Conservation (phyloP, 495 filamentous ascomycete species). For the Acidiella bohemica region DNA sequence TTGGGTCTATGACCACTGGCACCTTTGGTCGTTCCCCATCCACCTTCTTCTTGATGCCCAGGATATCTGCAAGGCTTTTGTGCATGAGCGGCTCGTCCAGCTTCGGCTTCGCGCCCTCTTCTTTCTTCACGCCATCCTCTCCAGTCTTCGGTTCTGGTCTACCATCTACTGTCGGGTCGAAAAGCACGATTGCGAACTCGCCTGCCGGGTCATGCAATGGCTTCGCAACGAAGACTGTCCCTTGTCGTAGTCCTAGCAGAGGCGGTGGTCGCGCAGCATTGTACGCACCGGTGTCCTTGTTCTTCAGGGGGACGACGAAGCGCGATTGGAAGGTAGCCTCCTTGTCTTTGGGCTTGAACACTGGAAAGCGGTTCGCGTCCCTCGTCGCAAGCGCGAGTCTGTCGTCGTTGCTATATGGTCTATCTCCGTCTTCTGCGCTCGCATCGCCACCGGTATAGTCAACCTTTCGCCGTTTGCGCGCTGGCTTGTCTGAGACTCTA, state of each 20-base stretch:
- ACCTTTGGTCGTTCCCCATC: constrained; percentile 71
- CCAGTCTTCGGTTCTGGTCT: constrained; percentile 43
- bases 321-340: constrained; percentile 61
- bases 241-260: constrained; percentile 70
- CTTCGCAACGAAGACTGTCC: constrained; percentile 74
- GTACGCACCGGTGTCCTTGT: constrained; percentile 60
- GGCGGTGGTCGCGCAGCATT: constrained; percentile 69
- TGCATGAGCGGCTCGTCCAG: constrained; percentile 75
- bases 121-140: constrained; percentile 27
- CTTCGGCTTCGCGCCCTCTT: constrained; percentile 38
- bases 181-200: constrained; percentile 92
- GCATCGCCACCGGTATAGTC: constrained; percentile 79
- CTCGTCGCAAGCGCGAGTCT: constrained; percentile 72
- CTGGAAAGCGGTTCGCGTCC: constrained; percentile 78
- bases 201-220: constrained; percentile 89
- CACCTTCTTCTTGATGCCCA: constrained; percentile 85
- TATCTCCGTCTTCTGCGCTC: constrained; percentile 53
- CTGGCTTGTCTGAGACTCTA: constrained; percentile 64
- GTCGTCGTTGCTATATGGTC: constrained; percentile 79
- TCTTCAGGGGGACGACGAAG: constrained; percentile 77
- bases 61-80: constrained; percentile 87
- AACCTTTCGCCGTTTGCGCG: constrained; percentile 76
- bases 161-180: constrained; percentile 90
- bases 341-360: constrained; percentile 84
- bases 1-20: constrained; percentile 93